Conservation (phyloP, 129 eudicot genomes). For the Lactuca saligna region DNA sequence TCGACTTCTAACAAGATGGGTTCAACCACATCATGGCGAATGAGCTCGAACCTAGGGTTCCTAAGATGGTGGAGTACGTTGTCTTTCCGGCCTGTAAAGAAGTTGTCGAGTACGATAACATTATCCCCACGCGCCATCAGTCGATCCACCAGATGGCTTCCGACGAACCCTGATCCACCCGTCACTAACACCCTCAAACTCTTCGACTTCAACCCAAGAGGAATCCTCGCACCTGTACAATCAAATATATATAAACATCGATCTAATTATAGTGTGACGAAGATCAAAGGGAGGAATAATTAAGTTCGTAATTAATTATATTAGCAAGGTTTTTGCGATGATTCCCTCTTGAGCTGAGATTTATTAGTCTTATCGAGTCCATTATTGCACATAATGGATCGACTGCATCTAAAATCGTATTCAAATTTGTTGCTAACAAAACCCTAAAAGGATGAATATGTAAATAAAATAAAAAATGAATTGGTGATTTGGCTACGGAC, state of each 20-base stretch:
- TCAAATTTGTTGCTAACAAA: neutral
- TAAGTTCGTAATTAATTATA: no score
- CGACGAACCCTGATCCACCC: conserved; percentile 90
- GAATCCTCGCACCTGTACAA: conserved; percentile 50
- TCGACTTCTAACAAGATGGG: conserved; percentile 83
- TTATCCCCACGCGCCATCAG: conserved; percentile 74
- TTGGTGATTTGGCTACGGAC: conserved; percentile 13
- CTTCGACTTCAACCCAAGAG: conserved; percentile 59
- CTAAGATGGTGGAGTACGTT: conserved; percentile 58
- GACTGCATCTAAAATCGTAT: neutral
- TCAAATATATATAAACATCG: neutral
- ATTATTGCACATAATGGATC: no score
- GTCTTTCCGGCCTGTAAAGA: conserved; percentile 77
- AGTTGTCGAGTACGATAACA: conserved; percentile 77
- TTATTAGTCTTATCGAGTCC: neutral
- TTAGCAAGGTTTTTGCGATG: neutral
- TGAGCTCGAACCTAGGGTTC: conserved; percentile 74
- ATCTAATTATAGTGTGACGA: neutral
- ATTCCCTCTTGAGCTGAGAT: neutral
- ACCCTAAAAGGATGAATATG: conserved; percentile 17
- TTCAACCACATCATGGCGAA: conserved; percentile 84
- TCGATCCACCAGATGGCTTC: conserved; percentile 82
- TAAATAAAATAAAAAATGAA: neutral
- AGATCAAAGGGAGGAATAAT: neutral
- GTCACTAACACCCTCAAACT: conserved; percentile 68